Evolutionary conservation across 805 yeast species (phyloP).

Genomic region (Wickerhamomyces pijperi): DNA sequence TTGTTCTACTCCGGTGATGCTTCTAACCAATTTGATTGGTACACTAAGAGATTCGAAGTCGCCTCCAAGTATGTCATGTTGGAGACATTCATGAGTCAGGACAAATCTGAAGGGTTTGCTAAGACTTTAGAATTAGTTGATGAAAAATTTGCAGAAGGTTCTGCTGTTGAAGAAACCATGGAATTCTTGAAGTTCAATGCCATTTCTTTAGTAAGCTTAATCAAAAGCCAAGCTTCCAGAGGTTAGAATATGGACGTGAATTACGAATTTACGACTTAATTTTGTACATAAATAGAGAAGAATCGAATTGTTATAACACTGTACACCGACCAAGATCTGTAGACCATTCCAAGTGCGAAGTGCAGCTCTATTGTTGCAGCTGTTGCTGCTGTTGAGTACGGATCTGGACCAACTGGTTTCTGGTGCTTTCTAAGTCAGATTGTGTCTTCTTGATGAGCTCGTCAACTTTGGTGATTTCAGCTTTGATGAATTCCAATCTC

Average conservation of each 20-base stretch:
- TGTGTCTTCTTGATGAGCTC: constrained; percentile 49
- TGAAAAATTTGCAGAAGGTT: constrained; percentile 47
- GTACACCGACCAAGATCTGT: too few relatives aligned
- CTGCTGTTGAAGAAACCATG: constrained; percentile 50
- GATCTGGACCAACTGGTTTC: constrained; percentile 41
- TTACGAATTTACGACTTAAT: too few relatives aligned
- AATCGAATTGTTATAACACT: too few relatives aligned
- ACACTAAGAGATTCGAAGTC: constrained; percentile 68
- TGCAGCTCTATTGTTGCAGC: constrained; percentile 2
- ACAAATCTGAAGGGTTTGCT: constrained; percentile 40
- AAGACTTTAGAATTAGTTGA: constrained; percentile 59
- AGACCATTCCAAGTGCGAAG: too few relatives aligned
- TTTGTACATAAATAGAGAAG: too few relatives aligned
- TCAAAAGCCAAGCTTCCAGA: constrained; percentile 58
- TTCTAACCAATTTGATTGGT: constrained; percentile 84
- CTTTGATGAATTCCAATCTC: constrained; percentile 77
- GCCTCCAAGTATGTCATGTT: constrained; percentile 61
- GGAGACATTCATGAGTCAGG: constrained; percentile 75
- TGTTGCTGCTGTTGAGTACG: constrained; percentile 20
- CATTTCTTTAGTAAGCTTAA: constrained; percentile 54
- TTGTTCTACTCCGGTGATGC: constrained; percentile 69
- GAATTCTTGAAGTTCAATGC: constrained; percentile 61
- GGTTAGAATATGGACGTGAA: constrained; percentile 24
- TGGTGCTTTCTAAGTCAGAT: constrained; percentile 41
- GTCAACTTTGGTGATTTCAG: constrained; percentile 76